A percentile compares a stretch with the other conserved stretches of the same genome.
Conservation (phyloP, 2,329 filamentous ascomycete genomes). For the Coniochaeta hoffmannii region DNA sequence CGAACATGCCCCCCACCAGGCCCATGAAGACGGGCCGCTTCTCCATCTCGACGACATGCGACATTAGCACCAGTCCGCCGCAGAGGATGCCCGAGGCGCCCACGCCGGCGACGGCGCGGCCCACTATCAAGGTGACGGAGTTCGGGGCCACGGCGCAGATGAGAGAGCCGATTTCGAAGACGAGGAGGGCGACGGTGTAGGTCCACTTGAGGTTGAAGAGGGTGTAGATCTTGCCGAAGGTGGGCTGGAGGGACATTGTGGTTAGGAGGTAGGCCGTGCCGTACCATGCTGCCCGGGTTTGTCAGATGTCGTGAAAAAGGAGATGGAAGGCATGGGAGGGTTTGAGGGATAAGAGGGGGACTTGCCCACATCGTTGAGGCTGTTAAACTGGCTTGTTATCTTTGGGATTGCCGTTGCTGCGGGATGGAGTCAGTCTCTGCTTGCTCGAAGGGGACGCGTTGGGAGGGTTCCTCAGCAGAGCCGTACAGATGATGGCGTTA, state of each 20-base stretch:
- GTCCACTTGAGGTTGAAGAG: constrained; percentile 24
- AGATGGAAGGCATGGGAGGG: constrained; percentile 46
- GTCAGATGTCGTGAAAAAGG: constrained; percentile 37
- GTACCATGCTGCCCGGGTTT: constrained; percentile 39
- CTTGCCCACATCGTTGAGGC: constrained; percentile 30
- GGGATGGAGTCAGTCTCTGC: neutral
- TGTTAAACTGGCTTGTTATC: constrained; percentile 22
- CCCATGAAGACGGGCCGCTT: constrained; percentile 4
- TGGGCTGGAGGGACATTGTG: constrained; percentile 34
- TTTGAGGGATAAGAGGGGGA: constrained; percentile 50
- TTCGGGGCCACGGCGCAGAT: constrained; percentile 26
- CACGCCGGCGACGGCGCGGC: constrained; percentile 26
- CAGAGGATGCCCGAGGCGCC: constrained; percentile 23
- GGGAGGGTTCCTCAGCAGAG: neutral
- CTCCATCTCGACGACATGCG: neutral
- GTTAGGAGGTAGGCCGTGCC: constrained; percentile 47
- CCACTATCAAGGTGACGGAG: constrained; percentile 23
- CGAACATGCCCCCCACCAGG: neutral
- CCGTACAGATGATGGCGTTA: constrained; percentile 24
- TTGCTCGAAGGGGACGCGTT: neutral
- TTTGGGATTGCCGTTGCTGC: constrained; percentile 25
- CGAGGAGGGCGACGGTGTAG: constrained; percentile 21
- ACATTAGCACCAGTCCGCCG: constrained; percentile 1
- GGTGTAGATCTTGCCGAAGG: constrained; percentile 28
- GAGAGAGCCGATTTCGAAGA: constrained; percentile 29